Conservation (phyloP, 441 rosid species). For the Bocquillonia castaneifolia region DNA sequence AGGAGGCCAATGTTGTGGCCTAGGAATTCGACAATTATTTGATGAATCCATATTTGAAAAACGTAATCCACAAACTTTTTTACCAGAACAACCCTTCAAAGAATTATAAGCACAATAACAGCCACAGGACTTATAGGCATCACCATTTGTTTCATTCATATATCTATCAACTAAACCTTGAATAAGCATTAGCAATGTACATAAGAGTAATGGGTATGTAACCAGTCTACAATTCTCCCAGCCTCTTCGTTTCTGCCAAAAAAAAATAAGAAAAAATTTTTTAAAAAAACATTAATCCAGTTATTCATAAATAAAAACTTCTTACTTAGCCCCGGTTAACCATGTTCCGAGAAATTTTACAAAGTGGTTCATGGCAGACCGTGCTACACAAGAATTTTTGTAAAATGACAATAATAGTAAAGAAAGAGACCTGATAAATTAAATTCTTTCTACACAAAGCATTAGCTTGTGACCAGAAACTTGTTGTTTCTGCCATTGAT, state of each 20-base stretch:
- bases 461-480: constrained; percentile 70
- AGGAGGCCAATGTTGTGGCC: constrained; percentile 72
- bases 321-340: background rate
- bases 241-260: constrained; percentile 65
- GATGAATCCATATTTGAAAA: constrained; percentile 46
- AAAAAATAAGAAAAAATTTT: background rate
- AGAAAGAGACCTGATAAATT: constrained; percentile 62
- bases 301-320: no score
- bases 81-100: constrained; percentile 39
- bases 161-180: constrained; percentile 44
- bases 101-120: constrained; percentile 36
- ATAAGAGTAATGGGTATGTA: constrained; percentile 59
- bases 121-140: constrained; percentile 37
- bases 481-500: constrained; percentile 51
- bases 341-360: no score
- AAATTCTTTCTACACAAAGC: constrained; percentile 81
- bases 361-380: no score
- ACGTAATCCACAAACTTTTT: constrained; percentile 45
- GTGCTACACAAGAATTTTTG: no score
- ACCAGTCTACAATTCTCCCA: constrained; percentile 65
- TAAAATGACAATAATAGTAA: background rate
- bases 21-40: constrained; percentile 42
- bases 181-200: constrained; percentile 45
- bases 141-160: constrained; percentile 19
- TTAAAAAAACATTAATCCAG: background rate